Evolutionary conservation across 805 yeast genomes (phyloP), one percentile per base, ranked within the genome.

Genomic region (Zygoascus biomembranicola): DNA sequence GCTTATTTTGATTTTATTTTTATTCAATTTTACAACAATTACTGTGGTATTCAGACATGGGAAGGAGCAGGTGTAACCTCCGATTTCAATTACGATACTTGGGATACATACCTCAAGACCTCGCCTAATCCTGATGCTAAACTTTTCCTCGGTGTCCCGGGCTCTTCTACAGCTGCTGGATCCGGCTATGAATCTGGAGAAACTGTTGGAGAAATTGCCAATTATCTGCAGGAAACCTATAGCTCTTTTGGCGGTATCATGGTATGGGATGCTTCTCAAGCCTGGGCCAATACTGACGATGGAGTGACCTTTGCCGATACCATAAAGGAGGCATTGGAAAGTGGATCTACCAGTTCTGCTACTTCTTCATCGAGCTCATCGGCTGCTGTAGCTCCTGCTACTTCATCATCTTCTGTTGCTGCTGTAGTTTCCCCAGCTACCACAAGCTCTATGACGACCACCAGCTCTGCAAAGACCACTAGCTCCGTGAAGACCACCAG

Each of bases 261-360:
- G 76, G 71, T 88, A 59, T 89, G 97, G 96, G 96, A 90, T 62
- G 85, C 88, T n/a, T 74, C 85, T 9, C 79, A 79, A 58, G 77
- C 79, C 14, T 75, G 77, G 64, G 71, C 74, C 55, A 73, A 77
- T 55, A 73, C 76, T 51, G 61, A 52, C 1, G 68, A 70, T 39
- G 79, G 75, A 41, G 66, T 61, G 8, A 64, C 75, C 37, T 79
- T 77, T 57, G 76, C 77, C 10, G 69, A 67, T 31, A 71, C 71
- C 26, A 69, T 81, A 61, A 81, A 80, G 66, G 56, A 63, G 13
- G 67, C 55, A 39, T 32, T 49, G 8, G 26, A 43, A 2, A 14
- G 50, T 16, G 44, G 28, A 32, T 16, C 50, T 8, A 28, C 56
- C n/a, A 26, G 43, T 23, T 52, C 53, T 19, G 9, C 53, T 35